Base-by-base conservation (phyloP, 495 filamentous ascomycete species). In the Penicillium turbatum region DNA sequence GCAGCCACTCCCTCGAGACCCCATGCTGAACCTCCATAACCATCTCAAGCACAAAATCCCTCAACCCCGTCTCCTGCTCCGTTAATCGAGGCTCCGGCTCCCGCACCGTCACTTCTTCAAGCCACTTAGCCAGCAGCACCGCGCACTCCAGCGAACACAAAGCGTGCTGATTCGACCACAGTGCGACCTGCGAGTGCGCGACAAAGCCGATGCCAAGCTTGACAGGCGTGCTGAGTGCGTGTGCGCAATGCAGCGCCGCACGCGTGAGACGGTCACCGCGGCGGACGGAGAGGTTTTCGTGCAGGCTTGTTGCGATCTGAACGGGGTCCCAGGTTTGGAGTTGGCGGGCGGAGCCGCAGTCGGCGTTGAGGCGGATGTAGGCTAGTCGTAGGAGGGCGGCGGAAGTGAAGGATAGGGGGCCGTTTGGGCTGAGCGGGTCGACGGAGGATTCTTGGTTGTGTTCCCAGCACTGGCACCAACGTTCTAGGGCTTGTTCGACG, bases 141-240 rank as follows among this genome's bases (percentile, higher is more conserved):
- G 85, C 86, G 52, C 85, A 89, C 64, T 89, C 86, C 0, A 88
- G 72, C 35, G 85, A 86, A 57, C 81, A 85, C 6, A 89, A 62
- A 2, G 82, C 82, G 57, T 89, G 83, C 55, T 89, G 85, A 57
- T 87, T 85, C 24, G 83, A 86, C 86, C 86, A 89, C 42, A 84
- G 78, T 6, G 80, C 74, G 3, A 82, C 84, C 55, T 87, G 85
- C 1, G 82, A 86, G 56, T 80, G 81, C 7, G 86, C 84, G 10
- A 89, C 84, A 54, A 84, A 85, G 30, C 80, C 82, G 29, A 88
- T 83, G 0, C 86, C 85, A 21, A 83, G 68, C 58, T 85, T 87
- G 42, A 89, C 81, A 0, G 86, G 77, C 41, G 84, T 83, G 34
- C 81, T 82, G 41, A 89, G 68, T 0, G 86, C 83, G 50, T 87